A percentile compares a stretch with the other conserved stretches of the same genome.
Conservation (phyloP, 106 monocot species). For the Acanthochlamys bracteata region DNA sequence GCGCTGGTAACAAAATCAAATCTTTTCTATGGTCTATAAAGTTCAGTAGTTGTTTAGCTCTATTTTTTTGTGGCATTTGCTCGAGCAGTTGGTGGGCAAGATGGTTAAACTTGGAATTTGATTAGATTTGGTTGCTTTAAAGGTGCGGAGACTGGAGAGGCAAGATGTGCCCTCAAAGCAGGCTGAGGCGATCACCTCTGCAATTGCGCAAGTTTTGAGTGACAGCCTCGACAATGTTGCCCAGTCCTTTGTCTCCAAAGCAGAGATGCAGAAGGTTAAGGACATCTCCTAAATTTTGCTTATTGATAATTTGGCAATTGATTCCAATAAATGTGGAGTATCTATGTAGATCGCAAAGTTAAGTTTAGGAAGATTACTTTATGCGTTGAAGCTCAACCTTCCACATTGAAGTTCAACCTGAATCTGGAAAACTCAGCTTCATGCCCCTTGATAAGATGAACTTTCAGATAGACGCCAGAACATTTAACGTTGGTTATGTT, state of each 20-base stretch:
- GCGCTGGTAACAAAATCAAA: slow-evolving; percentile 19
- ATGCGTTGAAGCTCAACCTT: too few species aligned
- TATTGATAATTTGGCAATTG: not conserved
- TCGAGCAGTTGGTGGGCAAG: not conserved
- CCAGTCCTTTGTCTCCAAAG: slow-evolving; percentile 32
- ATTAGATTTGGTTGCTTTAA: too few species aligned
- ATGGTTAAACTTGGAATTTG: too few species aligned
- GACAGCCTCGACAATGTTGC: slow-evolving; percentile 34
- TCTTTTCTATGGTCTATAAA: too few species aligned
- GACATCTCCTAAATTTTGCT: not conserved
- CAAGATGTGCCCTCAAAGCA: slow-evolving; percentile 33
- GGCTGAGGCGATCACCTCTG: slow-evolving; percentile 39
- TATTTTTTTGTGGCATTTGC: too few species aligned
- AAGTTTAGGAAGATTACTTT: too few species aligned
- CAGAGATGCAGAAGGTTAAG: slow-evolving; percentile 35
- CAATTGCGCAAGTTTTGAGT: slow-evolving; percentile 29
- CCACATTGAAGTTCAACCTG: too few species aligned
- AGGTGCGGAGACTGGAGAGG: slow-evolving; percentile 36
- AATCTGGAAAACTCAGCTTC: too few species aligned
- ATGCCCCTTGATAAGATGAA: too few species aligned
- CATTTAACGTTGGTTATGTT: too few species aligned
- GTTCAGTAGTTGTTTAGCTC: too few species aligned
- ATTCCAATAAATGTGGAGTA: not conserved
- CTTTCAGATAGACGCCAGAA: too few species aligned
- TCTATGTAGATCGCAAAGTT: not conserved